Base-by-base conservation (phyloP, 345 rosid genomes). In the Salix caprea region DNA sequence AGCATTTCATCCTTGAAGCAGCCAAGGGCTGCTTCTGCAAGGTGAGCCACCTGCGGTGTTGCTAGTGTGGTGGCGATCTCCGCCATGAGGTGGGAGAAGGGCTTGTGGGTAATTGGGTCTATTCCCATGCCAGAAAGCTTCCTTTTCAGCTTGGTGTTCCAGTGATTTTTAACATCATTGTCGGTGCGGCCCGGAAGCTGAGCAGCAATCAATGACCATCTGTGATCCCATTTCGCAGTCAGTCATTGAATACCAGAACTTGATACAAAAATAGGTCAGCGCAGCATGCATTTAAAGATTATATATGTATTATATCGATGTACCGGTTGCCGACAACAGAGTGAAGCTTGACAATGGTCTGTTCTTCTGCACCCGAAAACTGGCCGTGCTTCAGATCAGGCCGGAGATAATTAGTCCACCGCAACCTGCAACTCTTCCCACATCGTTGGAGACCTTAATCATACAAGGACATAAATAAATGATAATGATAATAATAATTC, bases 1-100 rank as follows among this genome's bases (percentile, higher is more conserved):
- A 92, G 95, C 98, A 96, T 96, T 76, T 96, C 98, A 74, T 96
- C 99, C 73, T 96, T 92, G 84, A 96, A 96, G 90, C 98, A 96
- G 40, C 98, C 98, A 4, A 96, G 93, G 1, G 99, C 97, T 7
- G 97, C 99, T 86, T 96, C 99, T 0, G 97, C 97, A 0, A 96
- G 93, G 83, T 92, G 90, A 83, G 97, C 91, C 70, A 92, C 93
- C 60, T 96, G 99, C 0, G 97, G 97, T 4, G 99, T 97, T 5
- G 95, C 94, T 46, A 94, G 84, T 2, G 97, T 92, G 80, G 97
- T 92, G 73, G 98, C 93, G 4, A 94, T 96, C 89, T 92, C 97
- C 6, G 94, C 99, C 97, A 96, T 92, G 54, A 96, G 96, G 70
- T 94, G 99, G 4, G 99, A 96, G 84, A 96, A 96, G n/a, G 99